Percentiles rank a stretch among this genome's conserved stretches.
These are phyloP conservation scores for Helianthus tuberosus DNA, from an alignment of 129 eudicot species.

Conservation along the genomic window DNA sequence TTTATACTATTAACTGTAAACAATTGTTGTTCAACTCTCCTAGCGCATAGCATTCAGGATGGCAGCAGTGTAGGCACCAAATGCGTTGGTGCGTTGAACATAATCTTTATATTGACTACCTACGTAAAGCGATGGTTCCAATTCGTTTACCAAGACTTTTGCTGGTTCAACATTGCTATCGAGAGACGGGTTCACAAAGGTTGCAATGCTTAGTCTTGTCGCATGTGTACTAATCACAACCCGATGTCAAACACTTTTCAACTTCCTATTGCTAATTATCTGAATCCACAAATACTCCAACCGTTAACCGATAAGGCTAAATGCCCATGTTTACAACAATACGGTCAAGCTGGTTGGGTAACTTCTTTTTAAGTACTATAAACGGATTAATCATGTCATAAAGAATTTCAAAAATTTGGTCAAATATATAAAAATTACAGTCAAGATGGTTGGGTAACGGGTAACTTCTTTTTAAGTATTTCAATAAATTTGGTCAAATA, in stretches of 20 bases:
- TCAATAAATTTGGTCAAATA: background rate
- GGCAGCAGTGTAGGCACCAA: slow-evolving; percentile 42
- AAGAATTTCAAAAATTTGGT: too few species aligned
- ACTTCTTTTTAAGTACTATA: too few species aligned
- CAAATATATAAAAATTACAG: too few species aligned
- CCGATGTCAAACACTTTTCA: slow-evolving; percentile 64
- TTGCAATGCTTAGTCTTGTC: slow-evolving; percentile 49
- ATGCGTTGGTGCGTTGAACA: slow-evolving; percentile 38
- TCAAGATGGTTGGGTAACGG: too few species aligned
- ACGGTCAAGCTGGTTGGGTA: too few species aligned
- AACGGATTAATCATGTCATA: too few species aligned
- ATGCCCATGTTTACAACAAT: too few species aligned
- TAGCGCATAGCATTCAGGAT: slow-evolving; percentile 27
- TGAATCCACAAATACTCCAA: slow-evolving; percentile 17
- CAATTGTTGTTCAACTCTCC: background rate
- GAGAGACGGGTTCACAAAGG: slow-evolving; percentile 54
- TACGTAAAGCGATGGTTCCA: slow-evolving; percentile 55
- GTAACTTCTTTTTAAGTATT: background rate
- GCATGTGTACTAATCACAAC: slow-evolving; percentile 52
- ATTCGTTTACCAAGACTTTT: slow-evolving; percentile 50
- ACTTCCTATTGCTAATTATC: slow-evolving; percentile 77
- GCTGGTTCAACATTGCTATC: slow-evolving; percentile 69
- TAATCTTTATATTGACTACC: slow-evolving; percentile 50
- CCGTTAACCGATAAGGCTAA: background rate
- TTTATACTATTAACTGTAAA: background rate